Conservation (phyloP, 139 green algal genomes). For the Chlorella sp. region DNA sequence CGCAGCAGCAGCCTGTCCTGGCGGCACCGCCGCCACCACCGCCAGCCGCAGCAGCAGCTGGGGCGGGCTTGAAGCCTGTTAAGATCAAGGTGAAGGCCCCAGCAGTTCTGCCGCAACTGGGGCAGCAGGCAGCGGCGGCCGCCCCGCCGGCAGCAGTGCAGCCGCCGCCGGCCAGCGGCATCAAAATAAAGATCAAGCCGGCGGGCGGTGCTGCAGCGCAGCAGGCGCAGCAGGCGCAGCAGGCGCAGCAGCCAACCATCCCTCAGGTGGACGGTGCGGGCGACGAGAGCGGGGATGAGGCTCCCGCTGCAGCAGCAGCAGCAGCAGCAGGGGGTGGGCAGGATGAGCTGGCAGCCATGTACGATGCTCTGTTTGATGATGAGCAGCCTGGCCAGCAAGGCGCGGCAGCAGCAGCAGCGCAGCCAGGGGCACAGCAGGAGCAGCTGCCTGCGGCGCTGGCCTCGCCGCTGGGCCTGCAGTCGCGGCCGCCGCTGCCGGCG, state of each 20-base stretch:
- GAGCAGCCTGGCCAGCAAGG: neutral
- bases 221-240: neutral
- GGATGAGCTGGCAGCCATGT: neutral
- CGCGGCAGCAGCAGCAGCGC: neutral
- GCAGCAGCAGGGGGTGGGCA: too few relatives aligned
- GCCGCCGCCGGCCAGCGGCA: neutral
- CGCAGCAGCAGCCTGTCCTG: neutral
- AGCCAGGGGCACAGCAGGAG: neutral
- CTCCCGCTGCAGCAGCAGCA: too few relatives aligned
- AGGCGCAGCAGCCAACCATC: constrained; percentile 18
- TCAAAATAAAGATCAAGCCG: constrained; percentile 19
- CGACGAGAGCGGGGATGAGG: neutral
- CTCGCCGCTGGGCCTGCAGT: neutral
- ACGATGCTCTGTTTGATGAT: neutral
- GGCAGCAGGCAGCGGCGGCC: neutral
- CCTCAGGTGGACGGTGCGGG: constrained; percentile 29
- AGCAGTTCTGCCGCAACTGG: too few relatives aligned
- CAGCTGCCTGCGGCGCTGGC: neutral
- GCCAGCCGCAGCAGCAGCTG: too few relatives aligned
- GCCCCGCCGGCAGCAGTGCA: neutral
- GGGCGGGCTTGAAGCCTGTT: neutral
- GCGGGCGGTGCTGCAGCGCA: neutral
- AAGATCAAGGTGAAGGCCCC: neutral
- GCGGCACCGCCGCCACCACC: neutral
- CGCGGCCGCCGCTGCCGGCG: neutral